Conservation (phyloP, 78 protist species). For the Tieghemostelium lacteum region DNA sequence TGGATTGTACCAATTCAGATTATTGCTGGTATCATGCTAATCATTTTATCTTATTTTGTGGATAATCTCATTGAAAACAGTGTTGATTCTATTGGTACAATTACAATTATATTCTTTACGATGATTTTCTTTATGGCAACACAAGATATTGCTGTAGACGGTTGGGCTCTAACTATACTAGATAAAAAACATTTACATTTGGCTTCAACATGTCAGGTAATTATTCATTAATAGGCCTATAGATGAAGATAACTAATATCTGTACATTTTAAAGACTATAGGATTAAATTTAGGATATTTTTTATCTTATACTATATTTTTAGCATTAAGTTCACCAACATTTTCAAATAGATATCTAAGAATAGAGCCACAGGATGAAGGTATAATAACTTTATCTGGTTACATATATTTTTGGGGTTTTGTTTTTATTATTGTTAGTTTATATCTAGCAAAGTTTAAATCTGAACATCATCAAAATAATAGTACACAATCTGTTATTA, state of each 20-base stretch:
- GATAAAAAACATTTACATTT: conserved; percentile 58
- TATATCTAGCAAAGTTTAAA: conserved; percentile 40
- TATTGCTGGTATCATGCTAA: conserved; percentile 23
- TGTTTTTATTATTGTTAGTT: conserved; percentile 28
- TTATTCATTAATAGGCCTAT: background rate
- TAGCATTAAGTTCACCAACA: conserved; percentile 76
- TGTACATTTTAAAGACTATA: conserved; percentile 27
- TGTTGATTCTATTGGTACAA: background rate
- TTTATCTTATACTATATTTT: conserved; percentile 84
- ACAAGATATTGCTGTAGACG: conserved; percentile 95
- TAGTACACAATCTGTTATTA: background rate
- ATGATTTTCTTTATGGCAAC: conserved; percentile 76
- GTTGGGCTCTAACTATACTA: conserved; percentile 89
- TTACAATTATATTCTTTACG: conserved; percentile 13
- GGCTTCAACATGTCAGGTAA: conserved; percentile 85
- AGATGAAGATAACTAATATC: background rate
- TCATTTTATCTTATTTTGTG: conserved; percentile 7
- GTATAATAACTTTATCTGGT: conserved; percentile 4
- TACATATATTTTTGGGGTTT: conserved; percentile 74
- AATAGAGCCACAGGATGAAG: background rate
- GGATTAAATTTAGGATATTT: conserved; percentile 86
- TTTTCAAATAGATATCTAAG: conserved; percentile 80
- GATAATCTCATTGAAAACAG: conserved; percentile 29
- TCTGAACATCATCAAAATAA: no score
- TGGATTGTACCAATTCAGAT: conserved; percentile 93